Evolutionary conservation across 768 basidiomycete species (phyloP), one percentile per base, ranked within the genome.

Genomic region (Lentinula guzmanii): DNA sequence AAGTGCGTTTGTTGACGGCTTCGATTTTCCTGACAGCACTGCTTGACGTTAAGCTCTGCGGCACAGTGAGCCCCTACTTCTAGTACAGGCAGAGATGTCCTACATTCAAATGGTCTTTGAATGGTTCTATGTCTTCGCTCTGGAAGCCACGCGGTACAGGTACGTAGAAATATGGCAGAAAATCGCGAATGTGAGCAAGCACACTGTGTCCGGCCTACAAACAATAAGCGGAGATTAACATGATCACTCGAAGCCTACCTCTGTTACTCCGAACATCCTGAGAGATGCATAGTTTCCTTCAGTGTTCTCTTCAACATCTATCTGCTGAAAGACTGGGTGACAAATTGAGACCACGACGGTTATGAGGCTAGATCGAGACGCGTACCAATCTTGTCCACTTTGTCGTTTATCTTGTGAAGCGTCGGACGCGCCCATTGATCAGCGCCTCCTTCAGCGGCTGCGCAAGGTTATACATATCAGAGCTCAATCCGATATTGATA

Each of bases 161-260:
- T 45, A 98, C 75, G 67, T 94, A 99, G 73, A 99, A 97, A 73
- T 99, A 98, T 0, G 97, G 96, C 53, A 86, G 73, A 70, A 97
- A 98, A 37, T 86, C 86, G 2, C 81, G 86, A 54, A 99, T 81
- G 63, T 89, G 84, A 2, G 87, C 89, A 15, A 98, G 80, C 1
- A 98, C 91, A 61, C 95, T 98, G 70, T 98, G 84, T 0, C 96
- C 96, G 1, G 77, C 80, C 91, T 95, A 61, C 13, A 56, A 21
- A 16, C 24, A 15, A 48, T 45, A 61, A 37, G 11, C 57, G 50
- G 60, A 59, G 48, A 48, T 35, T 52, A 56, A 24, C 41, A 42
- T 33, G 9, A 28, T 8, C 5, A 2, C 35, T 4, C 24, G 35
- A 11, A 34, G 57, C 73, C 43, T 55, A 91, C 94, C 78, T 95